These are phyloP conservation scores for Poa pratensis DNA, from an alignment of 176 grass and related monocot genomes.

Conservation along the genomic window DNA sequence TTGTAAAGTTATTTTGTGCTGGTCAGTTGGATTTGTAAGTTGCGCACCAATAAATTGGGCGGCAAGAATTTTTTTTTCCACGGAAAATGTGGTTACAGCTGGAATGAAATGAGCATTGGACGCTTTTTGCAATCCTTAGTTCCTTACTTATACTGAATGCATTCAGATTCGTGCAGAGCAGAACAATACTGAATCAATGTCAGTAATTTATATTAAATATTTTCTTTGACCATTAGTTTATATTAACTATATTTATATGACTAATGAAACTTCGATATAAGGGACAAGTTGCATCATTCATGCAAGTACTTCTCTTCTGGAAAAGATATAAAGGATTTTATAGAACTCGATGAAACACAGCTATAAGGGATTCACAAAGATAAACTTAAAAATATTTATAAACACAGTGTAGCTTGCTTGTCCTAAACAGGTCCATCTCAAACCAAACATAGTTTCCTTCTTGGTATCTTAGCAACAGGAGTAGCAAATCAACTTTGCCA, in stretches of 20 bases:
- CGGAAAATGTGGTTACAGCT: background rate
- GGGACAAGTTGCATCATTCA: too few species aligned
- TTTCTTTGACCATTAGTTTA: background rate
- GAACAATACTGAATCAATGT: background rate
- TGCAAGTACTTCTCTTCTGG: background rate
- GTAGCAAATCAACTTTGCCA: background rate
- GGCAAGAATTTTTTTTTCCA: background rate
- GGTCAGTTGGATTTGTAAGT: slow-evolving; percentile 38
- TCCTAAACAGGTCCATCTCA: background rate
- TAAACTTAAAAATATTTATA: background rate
- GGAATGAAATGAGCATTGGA: background rate
- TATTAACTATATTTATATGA: background rate
- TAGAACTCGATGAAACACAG: background rate
- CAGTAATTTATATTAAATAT: background rate
- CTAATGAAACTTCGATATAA: background rate
- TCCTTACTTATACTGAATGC: background rate
- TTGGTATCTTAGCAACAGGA: background rate
- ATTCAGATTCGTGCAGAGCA: background rate
- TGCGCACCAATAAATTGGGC: slow-evolving; percentile 14
- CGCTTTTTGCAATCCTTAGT: background rate
- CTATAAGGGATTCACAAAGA: background rate
- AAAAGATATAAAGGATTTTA: background rate
- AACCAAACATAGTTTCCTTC: background rate
- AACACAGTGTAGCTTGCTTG: background rate
- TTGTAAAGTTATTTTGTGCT: slow-evolving; percentile 27